phyloP scores from a whole-genome alignment of 441 rosid species.

The Breynia disticha region DNA sequence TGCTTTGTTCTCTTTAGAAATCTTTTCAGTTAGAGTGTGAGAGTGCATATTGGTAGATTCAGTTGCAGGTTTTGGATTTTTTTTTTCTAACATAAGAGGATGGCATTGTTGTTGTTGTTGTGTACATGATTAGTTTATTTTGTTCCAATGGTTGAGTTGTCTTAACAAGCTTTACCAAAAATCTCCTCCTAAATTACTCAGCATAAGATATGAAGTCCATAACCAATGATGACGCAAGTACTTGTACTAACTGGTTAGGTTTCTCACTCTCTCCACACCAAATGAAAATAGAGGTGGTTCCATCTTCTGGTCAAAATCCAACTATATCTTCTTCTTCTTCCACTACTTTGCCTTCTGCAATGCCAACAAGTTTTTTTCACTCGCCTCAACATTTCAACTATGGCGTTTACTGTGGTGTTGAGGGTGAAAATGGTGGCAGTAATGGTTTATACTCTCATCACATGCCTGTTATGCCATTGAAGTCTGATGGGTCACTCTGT shows the following conservation, averaged over 20 bases:
- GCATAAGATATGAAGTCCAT: slow-evolving; percentile 48
- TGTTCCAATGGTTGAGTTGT: slow-evolving; percentile 54
- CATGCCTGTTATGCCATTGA: slow-evolving; percentile 73
- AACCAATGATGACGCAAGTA: slow-evolving; percentile 35
- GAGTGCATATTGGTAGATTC: slow-evolving; percentile 23
- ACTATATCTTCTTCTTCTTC: slow-evolving; percentile 15
- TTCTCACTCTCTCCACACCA: slow-evolving; percentile 63
- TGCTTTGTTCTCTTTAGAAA: slow-evolving; percentile 34
- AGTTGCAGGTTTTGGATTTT: slow-evolving; percentile 32
- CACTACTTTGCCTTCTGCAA: slow-evolving; percentile 26
- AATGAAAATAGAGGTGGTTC: slow-evolving; percentile 61
- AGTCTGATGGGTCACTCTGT: slow-evolving; percentile 73
- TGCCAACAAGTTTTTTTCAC: slow-evolving; percentile 34
- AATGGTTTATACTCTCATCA: slow-evolving; percentile 35
- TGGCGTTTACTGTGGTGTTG: slow-evolving; percentile 45
- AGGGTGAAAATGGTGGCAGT: slow-evolving; percentile 21
- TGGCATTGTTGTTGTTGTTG: background rate
- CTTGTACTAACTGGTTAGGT: slow-evolving; percentile 52
- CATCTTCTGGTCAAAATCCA: slow-evolving; percentile 14
- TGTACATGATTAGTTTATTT: slow-evolving; percentile 32
- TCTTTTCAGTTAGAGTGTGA: slow-evolving; percentile 21
- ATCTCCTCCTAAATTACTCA: slow-evolving; percentile 15
- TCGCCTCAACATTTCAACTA: slow-evolving; percentile 29
- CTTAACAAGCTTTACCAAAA: slow-evolving; percentile 26
- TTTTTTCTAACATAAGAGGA: background rate